Percentiles rank a stretch among this genome's conserved stretches.
Evolutionary conservation across 1,284 basidiomycete genomes (phyloP).

Genomic region (Sparassis latifolia): DNA sequence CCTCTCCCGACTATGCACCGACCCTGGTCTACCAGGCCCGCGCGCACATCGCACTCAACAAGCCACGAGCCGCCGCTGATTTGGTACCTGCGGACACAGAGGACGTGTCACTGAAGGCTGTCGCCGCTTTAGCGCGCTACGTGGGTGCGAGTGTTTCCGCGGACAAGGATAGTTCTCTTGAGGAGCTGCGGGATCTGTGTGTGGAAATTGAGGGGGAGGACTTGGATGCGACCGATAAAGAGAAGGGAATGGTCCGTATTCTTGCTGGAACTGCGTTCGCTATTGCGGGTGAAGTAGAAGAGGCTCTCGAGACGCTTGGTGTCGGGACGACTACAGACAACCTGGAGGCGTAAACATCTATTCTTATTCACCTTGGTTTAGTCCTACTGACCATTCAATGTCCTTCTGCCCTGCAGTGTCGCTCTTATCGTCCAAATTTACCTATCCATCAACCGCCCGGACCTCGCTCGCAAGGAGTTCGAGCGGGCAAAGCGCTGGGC

Average conservation of each 20-base stretch:
- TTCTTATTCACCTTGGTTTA: neutral
- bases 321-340: slow-evolving; percentile 66
- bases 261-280: slow-evolving; percentile 82
- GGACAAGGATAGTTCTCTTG: slow-evolving; percentile 56
- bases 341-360: slow-evolving; percentile 70
- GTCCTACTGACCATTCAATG: neutral
- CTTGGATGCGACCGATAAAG: slow-evolving; percentile 51
- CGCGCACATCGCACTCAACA: slow-evolving; percentile 71
- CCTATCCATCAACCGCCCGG: slow-evolving; percentile 77
- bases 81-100: slow-evolving; percentile 54
- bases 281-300: slow-evolving; percentile 79
- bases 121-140: slow-evolving; percentile 66
- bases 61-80: slow-evolving; percentile 48
- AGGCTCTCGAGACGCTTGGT: slow-evolving; percentile 83
- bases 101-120: slow-evolving; percentile 66
- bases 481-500: slow-evolving; percentile 78
- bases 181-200: slow-evolving; percentile 78
- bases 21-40: slow-evolving; percentile 80
- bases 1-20: slow-evolving; percentile 57
- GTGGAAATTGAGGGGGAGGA: slow-evolving; percentile 83
- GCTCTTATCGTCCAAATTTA: slow-evolving; percentile 58
- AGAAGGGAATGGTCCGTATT: slow-evolving; percentile 68
- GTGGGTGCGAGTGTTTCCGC: slow-evolving; percentile 38
- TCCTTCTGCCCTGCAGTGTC: slow-evolving; percentile 2
- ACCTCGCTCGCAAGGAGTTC: slow-evolving; percentile 83